Evolutionary conservation across 2,329 filamentous ascomycete species (phyloP), one percentile per base, ranked within the genome.

Genomic region (Coniochaeta pulveracea): DNA sequence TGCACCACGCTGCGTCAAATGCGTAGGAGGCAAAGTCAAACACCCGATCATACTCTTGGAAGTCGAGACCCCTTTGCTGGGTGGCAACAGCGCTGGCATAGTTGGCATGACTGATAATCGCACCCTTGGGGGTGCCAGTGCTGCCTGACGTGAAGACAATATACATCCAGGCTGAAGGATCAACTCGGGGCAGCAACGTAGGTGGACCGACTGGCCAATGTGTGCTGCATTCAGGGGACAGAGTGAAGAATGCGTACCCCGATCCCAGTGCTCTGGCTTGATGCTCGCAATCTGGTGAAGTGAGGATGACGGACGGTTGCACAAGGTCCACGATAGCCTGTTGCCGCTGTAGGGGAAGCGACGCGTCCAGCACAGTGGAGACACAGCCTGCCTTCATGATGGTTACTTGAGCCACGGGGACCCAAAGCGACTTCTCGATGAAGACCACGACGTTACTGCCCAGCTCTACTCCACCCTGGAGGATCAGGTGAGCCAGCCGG

Each of bases 371-470:
- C 4, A 41, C 41, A 5, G 44, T 37, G 35, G 40, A 45, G 11
- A 39, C 45, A 12, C 41, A 43, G 21, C 47, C 47, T 11, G 40
- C 33, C 32, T 46, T 42, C 24, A 45, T 34, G 18, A 46, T 33
- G 12, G 35, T 43, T 11, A 45, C 15, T 18, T 45, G 41, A 9
- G 33, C 35, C 4, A 44, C 33, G 4, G 43, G 28, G 17, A 37
- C 36, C 32, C 22, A 34, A 10, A 18, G 15, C 10, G 37, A 40
- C 38, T 44, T 46, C 11, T 38, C 36, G 21, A 43, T 40, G 17
- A 35, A 41, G 2, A 46, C 33, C 5, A 36, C 39, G 12, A 45
- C 36, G 10, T 39, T 27, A 17, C 19, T 26, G 10, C 36, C 42
- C 22, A 21, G 26, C 12, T 34, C 39, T 17, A 44, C 33, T 15